phyloP scores from a whole-genome alignment of 2,329 filamentous ascomycete genomes.

The Botrytis tulipae region DNA sequence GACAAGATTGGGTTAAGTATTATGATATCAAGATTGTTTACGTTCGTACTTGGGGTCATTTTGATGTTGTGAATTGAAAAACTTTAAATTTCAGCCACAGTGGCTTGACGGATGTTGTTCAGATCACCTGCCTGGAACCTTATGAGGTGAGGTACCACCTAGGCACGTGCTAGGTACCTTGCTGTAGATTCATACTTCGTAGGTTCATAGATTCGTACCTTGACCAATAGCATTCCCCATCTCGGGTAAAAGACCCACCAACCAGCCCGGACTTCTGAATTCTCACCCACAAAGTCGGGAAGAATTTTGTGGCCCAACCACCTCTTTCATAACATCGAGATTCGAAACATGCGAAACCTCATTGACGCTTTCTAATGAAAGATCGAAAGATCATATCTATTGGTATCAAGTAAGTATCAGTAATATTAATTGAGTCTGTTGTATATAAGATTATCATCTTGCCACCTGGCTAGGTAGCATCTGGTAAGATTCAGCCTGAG shows the following conservation, averaged over 20 bases:
- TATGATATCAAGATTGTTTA: not conserved
- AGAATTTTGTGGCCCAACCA: not conserved
- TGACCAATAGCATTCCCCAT: not conserved
- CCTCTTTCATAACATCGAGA: not conserved
- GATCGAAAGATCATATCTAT: not conserved
- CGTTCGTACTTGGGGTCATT: not conserved
- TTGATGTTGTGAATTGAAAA: not conserved
- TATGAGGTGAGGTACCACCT: no score
- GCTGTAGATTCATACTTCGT: no score
- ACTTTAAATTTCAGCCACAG: not conserved
- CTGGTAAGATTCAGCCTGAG: not conserved
- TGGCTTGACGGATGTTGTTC: not conserved
- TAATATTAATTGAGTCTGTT: not conserved
- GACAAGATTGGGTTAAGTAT: not conserved
- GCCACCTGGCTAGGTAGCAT: not conserved
- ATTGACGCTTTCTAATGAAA: not conserved
- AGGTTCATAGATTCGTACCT: not conserved
- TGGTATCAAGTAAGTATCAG: not conserved
- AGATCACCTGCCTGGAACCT: no score
- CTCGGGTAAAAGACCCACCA: not conserved
- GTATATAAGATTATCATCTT: not conserved
- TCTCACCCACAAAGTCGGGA: not conserved
- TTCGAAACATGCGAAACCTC: not conserved
- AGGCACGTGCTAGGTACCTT: no score
- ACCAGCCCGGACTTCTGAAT: not conserved